Evolutionary conservation across 192 early-diverging fungal genomes (phyloP).

Genomic region (Rhizophagus clarus): DNA sequence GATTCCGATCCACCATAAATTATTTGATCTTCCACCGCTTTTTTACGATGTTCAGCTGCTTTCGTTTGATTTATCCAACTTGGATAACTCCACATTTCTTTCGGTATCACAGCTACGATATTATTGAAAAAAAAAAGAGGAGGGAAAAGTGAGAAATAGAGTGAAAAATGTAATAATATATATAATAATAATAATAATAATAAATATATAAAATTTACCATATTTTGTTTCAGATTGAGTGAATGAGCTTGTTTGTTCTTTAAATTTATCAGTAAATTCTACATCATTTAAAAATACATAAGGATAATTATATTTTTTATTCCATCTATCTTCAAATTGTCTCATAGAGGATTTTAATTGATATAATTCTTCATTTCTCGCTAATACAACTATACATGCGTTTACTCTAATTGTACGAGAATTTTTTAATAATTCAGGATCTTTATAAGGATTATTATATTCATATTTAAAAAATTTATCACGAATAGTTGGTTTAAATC

Average conservation of each 20-base stretch:
- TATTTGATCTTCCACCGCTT: conserved; percentile 60
- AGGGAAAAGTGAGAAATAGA: background rate
- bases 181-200: background rate
- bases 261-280: conserved; percentile 75
- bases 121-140: background rate
- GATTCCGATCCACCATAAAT: conserved; percentile 75
- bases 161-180: background rate
- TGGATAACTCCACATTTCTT: conserved; percentile 78
- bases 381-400: conserved; percentile 74
- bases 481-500: no score
- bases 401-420: conserved; percentile 40
- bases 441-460: background rate
- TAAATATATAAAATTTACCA: conserved; percentile 8
- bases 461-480: background rate
- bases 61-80: conserved; percentile 66
- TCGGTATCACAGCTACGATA: conserved; percentile 61
- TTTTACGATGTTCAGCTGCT: conserved; percentile 55
- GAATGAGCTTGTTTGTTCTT: conserved; percentile 44
- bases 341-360: conserved; percentile 63
- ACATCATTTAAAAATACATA: conserved; percentile 84
- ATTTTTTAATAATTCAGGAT: background rate
- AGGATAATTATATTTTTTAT: conserved; percentile 74
- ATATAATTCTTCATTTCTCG: conserved; percentile 70
- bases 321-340: conserved; percentile 76
- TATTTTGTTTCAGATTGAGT: conserved; percentile 34